Conservation (phyloP, 1,139 yeast species). For the Saccharomyces hybrid region DNA sequence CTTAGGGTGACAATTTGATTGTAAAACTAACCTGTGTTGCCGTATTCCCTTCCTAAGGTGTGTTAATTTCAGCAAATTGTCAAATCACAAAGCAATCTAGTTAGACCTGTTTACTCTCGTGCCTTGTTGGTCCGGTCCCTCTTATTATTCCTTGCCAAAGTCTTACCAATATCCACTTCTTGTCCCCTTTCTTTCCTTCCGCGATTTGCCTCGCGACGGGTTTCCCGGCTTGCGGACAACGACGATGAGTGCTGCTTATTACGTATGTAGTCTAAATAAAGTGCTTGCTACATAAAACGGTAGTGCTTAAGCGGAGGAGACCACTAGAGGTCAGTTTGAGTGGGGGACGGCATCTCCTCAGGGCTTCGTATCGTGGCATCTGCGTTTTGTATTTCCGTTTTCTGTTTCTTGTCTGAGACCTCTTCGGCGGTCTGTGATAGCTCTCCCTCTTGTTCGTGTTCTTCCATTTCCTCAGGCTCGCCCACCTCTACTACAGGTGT, state of each 20-base stretch:
- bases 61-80: background rate
- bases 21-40: background rate
- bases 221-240: background rate
- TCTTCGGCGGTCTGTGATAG: background rate
- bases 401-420: slow-evolving; percentile 6
- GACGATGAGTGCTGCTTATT: background rate
- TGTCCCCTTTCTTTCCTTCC: background rate
- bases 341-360: background rate
- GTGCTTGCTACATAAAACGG: background rate
- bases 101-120: background rate
- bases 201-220: background rate
- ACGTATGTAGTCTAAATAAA: background rate
- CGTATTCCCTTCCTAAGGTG: background rate
- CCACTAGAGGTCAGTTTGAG: background rate
- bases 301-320: background rate
- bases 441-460: background rate
- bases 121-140: background rate
- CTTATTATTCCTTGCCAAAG: background rate
- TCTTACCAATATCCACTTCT: background rate
- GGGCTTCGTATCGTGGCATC: background rate
- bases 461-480: slow-evolving; percentile 5
- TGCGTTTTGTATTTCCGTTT: slow-evolving; percentile 1
- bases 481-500: slow-evolving; percentile 6
- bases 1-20: background rate
- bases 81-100: background rate